phyloP scores from a whole-genome alignment of 116 monocot genomes.

The Iris pallida region DNA sequence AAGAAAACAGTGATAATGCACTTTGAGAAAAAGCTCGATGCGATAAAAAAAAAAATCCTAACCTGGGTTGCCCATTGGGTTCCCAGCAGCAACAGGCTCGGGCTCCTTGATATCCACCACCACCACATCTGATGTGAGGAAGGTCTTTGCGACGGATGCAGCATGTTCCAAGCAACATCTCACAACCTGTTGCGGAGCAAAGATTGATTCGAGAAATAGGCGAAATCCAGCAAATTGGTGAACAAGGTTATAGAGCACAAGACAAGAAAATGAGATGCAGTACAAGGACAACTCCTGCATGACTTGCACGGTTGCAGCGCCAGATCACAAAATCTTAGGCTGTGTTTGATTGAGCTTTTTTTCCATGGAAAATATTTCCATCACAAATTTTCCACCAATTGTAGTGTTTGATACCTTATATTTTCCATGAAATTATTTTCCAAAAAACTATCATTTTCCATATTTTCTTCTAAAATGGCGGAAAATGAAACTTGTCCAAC shows the following conservation, averaged over 20 bases:
- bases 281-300: too few relatives aligned
- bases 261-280: not conserved
- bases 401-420: too few relatives aligned
- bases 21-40: not conserved
- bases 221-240: not conserved
- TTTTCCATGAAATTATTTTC: too few relatives aligned
- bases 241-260: slow-evolving; percentile 1
- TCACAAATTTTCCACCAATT: too few relatives aligned
- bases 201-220: not conserved
- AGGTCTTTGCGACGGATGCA: slow-evolving; percentile 37
- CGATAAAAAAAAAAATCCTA: not conserved
- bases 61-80: slow-evolving; percentile 57
- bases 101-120: slow-evolving; percentile 48
- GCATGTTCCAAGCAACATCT: slow-evolving; percentile 29
- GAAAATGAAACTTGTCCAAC: too few relatives aligned
- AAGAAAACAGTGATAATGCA: not conserved
- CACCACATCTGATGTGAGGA: slow-evolving; percentile 42
- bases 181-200: slow-evolving; percentile 14
- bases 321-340: too few relatives aligned
- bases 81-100: slow-evolving; percentile 21
- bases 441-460: too few relatives aligned
- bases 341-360: too few relatives aligned
- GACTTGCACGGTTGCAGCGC: too few relatives aligned
- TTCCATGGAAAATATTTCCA: too few relatives aligned
- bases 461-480: too few relatives aligned